Evolutionary conservation across 208 protist genomes (phyloP), one percentile per base, ranked within the genome.

Genomic region (Zelonia costaricensis): DNA sequence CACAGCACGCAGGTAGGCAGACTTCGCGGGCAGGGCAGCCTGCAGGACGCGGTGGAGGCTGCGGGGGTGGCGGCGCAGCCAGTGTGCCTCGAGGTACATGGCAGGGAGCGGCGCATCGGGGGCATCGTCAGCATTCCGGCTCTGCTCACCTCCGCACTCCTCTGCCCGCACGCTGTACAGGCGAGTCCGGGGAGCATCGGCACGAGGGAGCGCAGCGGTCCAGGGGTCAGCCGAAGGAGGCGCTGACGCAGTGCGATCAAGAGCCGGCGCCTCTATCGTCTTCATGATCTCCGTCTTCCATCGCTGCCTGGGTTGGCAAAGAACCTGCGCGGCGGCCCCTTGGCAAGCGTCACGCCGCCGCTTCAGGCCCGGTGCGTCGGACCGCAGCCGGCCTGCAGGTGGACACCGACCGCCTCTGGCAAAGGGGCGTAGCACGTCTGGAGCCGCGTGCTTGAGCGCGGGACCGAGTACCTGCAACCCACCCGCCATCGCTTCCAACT

Each of bases 401-500:
- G n/a, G n/a, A n/a, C n/a, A n/a, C n/a, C n/a, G n/a, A n/a, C n/a
- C n/a, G n/a, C n/a, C n/a, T n/a, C n/a, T n/a, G n/a, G 18, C 42
- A 4, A 10, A 27, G 9, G 9, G 27, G 40, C 28, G 20, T 22
- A n/a, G 1, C 27, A 30, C 44, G 8, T 35, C 52, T 6, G 59
- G 25, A 0, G 56, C 62, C 1, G 46, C 49, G 48, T 51, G 39
- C 30, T 75, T 73, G 51, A 92, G 49, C 4, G 79, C 66, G n/a
- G 79, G 81, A 3, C 85, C 85, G 22, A 87, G 51, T 45, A 89
- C 82, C 63, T 92, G 85, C 38, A 92, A 27, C 0, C 82, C 81
- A 12, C 85, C 85, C 2, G 69, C 76, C 51, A 49, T 64, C 16
- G 75, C 49, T 30, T 80, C 76, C 56, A 87, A 80, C 69, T 92